Evolutionary conservation across 176 grass and related monocot genomes (phyloP).

Genomic region (Musa schizocarpa): DNA sequence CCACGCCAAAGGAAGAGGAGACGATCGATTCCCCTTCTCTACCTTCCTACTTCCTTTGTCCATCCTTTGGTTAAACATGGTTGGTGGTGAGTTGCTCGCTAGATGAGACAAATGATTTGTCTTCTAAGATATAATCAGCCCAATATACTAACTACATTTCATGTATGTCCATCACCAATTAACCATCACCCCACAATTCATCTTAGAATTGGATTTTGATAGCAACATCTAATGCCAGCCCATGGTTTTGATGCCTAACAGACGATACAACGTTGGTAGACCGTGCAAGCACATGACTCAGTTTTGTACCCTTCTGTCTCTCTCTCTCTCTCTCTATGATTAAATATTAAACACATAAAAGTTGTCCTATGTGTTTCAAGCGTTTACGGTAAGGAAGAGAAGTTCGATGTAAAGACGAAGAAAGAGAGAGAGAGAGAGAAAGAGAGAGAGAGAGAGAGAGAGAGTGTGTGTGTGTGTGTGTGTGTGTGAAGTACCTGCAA

Average conservation of each 20-base stretch:
- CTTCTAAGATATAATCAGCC: too few species aligned
- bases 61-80: background rate
- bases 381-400: too few species aligned
- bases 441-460: background rate
- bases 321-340: background rate
- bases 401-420: background rate
- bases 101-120: background rate
- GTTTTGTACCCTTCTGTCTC: background rate
- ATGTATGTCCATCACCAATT: too few species aligned
- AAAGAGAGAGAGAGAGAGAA: background rate
- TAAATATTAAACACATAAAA: background rate
- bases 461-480: too few species aligned
- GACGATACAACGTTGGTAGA: too few species aligned
- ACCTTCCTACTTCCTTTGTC: too few species aligned
- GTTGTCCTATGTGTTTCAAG: too few species aligned
- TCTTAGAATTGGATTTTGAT: background rate
- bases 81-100: background rate
- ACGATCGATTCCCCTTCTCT: too few species aligned
- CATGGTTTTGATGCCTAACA: background rate
- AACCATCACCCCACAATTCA: background rate
- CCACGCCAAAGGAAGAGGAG: too few species aligned
- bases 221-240: background rate
- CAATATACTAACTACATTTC: too few species aligned
- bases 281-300: background rate
- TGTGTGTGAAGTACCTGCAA: slow-evolving; percentile 26